Conservation (phyloP, 1,284 basidiomycete species). For the Mycosarcoma mackinlayi region DNA sequence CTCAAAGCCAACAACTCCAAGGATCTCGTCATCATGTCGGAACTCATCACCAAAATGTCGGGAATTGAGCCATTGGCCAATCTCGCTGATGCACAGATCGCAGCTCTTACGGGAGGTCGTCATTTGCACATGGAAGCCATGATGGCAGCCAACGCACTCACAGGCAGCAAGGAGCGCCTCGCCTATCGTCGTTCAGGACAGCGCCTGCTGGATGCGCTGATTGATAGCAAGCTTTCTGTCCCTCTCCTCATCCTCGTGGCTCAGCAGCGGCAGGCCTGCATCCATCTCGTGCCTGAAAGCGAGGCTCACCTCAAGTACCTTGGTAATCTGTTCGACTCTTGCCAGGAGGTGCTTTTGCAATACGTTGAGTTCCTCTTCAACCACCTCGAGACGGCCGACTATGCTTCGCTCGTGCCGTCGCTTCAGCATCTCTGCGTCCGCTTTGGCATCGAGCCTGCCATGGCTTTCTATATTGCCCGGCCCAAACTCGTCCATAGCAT, state of each 20-base stretch:
- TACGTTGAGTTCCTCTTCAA: conserved; percentile 65
- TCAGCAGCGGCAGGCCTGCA: conserved; percentile 64
- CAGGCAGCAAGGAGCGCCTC: conserved; percentile 50
- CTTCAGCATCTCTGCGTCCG: conserved; percentile 50
- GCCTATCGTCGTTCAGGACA: conserved; percentile 52
- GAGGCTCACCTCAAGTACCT: conserved; percentile 66
- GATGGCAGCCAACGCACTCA: conserved; percentile 68
- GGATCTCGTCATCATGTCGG: conserved; percentile 89
- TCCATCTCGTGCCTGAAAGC: conserved; percentile 58
- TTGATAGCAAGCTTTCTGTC: conserved; percentile 52
- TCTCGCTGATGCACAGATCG: conserved; percentile 86
- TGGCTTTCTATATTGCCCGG: conserved; percentile 63
- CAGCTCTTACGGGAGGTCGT: conserved; percentile 89
- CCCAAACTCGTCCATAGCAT: conserved; percentile 57
- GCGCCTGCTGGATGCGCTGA: conserved; percentile 51
- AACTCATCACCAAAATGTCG: conserved; percentile 94
- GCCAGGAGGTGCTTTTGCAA: conserved; percentile 63
- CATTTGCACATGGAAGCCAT: conserved; percentile 83
- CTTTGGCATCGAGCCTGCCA: conserved; percentile 62
- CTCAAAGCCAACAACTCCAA: conserved; percentile 77
- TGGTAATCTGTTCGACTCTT: conserved; percentile 64
- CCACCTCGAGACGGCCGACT: conserved; percentile 52
- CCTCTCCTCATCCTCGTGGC: conserved; percentile 64
- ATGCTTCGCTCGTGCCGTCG: conserved; percentile 54
- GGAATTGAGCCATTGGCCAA: conserved; percentile 77